Conservation (phyloP, 495 filamentous ascomycete species). For the Penicillium ucsense region DNA sequence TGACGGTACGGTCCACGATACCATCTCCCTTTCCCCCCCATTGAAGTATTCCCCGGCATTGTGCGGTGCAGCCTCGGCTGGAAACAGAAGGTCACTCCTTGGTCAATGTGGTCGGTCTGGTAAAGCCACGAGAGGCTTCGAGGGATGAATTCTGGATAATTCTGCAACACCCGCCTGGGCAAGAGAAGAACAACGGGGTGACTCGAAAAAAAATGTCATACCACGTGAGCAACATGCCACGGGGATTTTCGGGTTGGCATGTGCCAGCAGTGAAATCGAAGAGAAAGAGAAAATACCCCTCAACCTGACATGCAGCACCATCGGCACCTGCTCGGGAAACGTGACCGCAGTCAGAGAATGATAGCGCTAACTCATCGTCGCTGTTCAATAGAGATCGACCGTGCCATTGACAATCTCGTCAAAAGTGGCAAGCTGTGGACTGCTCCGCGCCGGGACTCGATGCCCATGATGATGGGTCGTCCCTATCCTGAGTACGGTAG, state of each 20-base stretch:
- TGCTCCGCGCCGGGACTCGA: conserved; percentile 75
- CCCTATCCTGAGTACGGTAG: conserved; percentile 50
- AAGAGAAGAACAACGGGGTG: not conserved
- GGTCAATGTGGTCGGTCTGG: too few relatives aligned
- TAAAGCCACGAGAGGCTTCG: too few relatives aligned
- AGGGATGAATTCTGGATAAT: not conserved
- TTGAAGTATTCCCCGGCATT: not conserved
- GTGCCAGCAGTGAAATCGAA: too few relatives aligned
- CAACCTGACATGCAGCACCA: too few relatives aligned
- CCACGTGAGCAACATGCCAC: too few relatives aligned
- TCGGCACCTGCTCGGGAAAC: too few relatives aligned
- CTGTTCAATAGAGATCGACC: conserved; percentile 72
- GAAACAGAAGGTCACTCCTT: not conserved
- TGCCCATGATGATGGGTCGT: conserved; percentile 60
- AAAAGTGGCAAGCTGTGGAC: conserved; percentile 92
- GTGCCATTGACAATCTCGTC: conserved; percentile 87
- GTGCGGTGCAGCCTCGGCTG: not conserved
- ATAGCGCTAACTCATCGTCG: not conserved
- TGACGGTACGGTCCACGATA: conserved; percentile 57
- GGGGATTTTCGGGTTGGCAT: too few relatives aligned
- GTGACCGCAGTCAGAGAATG: too few relatives aligned
- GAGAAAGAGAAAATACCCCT: too few relatives aligned
- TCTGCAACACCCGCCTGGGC: not conserved
- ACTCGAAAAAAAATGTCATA: not conserved
- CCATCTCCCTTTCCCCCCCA: not conserved